phyloP scores from a whole-genome alignment of 2,329 filamentous ascomycete genomes.

The Ophiostoma piceae region DNA sequence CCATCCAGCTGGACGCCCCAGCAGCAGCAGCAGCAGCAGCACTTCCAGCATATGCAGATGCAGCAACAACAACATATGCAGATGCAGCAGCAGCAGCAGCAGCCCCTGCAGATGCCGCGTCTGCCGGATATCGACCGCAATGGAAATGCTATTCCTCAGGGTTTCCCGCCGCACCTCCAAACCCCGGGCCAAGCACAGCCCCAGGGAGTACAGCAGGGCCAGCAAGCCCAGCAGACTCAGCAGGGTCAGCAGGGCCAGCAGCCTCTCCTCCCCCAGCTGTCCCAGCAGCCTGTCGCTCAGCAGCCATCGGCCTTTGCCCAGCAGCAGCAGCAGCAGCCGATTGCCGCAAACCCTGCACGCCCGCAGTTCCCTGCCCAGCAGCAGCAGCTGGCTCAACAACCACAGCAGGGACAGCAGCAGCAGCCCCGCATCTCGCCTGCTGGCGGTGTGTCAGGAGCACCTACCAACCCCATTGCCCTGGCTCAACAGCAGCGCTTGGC shows the following conservation, averaged over 20 bases:
- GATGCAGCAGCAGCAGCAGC: constrained; percentile 16
- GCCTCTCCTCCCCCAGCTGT: background rate
- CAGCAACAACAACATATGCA: constrained; percentile 17
- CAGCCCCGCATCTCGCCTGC: background rate
- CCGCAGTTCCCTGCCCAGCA: constrained; percentile 2
- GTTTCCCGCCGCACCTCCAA: constrained; percentile 18
- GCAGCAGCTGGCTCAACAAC: background rate
- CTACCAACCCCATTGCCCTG: constrained; percentile 2
- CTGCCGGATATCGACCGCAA: constrained; percentile 23
- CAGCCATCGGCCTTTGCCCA: background rate
- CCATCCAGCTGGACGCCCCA: constrained; percentile 6
- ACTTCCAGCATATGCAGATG: constrained; percentile 12
- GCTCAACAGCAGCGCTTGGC: constrained; percentile 11
- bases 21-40: constrained; percentile 17
- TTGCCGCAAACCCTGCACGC: constrained; percentile 1
- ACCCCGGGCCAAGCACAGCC: constrained; percentile 21
- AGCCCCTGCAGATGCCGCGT: constrained; percentile 16
- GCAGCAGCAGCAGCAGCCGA: constrained; percentile 16
- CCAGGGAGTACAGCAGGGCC: background rate
- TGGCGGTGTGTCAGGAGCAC: background rate
- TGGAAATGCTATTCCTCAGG: constrained; percentile 26
- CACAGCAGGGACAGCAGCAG: background rate
- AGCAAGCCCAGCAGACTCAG: constrained; percentile 25
- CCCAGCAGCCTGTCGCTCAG: background rate
- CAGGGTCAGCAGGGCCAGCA: constrained; percentile 25